Percentiles rank a stretch among this genome's conserved stretches.
These are phyloP conservation scores for Fusarium foetens DNA, from an alignment of 2,329 filamentous ascomycete species.

Conservation along the genomic window DNA sequence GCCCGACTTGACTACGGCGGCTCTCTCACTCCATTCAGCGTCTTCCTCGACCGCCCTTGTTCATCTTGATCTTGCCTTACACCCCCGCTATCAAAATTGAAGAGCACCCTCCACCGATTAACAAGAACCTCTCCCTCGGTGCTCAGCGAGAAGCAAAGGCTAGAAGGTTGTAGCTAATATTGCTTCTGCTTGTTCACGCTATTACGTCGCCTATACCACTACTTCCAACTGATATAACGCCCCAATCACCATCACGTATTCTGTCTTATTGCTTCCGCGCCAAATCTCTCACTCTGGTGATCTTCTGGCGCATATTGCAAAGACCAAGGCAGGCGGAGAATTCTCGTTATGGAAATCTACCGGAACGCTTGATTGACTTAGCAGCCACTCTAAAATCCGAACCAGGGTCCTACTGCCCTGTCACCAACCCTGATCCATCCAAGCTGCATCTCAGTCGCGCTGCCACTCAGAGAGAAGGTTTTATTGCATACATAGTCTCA, in stretches of 20 bases:
- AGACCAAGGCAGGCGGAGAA: conserved; percentile 50
- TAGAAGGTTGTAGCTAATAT: conserved; percentile 32
- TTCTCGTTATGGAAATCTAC: conserved; percentile 49
- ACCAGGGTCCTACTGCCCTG: conserved; percentile 51
- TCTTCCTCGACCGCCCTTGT: conserved; percentile 34
- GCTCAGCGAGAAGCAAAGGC: conserved; percentile 27
- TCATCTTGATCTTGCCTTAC: conserved; percentile 34
- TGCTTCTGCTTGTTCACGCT: conserved; percentile 22
- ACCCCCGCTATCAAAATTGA: conserved; percentile 29
- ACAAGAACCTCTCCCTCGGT: conserved; percentile 29
- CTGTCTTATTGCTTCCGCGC: conserved; percentile 44
- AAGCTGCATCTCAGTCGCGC: conserved; percentile 56
- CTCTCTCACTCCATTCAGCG: conserved; percentile 30
- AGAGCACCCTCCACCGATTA: conserved; percentile 20
- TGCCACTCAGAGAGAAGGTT: conserved; percentile 47
- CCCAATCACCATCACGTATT: conserved; percentile 36
- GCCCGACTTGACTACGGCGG: conserved; percentile 34
- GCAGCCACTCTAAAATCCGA: conserved; percentile 52
- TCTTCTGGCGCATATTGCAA: conserved; percentile 33
- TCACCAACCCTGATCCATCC: conserved; percentile 55
- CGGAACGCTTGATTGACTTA: conserved; percentile 49
- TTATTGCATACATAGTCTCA: conserved; percentile 57
- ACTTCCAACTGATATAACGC: conserved; percentile 29
- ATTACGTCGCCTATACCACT: conserved; percentile 17
- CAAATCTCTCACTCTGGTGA: conserved; percentile 37